phyloP scores from a whole-genome alignment of 1,139 yeast species.

The Taphrina flavorubra region DNA sequence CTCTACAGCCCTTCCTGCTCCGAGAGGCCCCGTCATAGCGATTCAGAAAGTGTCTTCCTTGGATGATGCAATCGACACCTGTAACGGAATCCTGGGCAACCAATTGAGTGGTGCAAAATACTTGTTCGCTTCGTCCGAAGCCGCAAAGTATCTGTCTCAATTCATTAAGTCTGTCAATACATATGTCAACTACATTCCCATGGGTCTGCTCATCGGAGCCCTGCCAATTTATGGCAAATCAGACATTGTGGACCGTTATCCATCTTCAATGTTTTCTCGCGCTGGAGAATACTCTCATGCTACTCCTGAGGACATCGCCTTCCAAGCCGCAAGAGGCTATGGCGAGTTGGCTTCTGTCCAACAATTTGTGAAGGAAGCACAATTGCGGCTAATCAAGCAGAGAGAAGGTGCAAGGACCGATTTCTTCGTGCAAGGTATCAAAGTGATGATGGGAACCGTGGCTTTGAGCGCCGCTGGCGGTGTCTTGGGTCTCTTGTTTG shows the following conservation, averaged over 20 bases:
- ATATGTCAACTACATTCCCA: slow-evolving; percentile 1
- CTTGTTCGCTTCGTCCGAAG: background rate
- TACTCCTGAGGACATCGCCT: background rate
- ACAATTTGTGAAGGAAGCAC: background rate
- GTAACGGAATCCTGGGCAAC: background rate
- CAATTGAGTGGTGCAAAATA: background rate
- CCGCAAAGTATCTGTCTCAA: slow-evolving; percentile 5
- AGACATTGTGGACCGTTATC: background rate
- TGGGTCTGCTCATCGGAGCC: background rate
- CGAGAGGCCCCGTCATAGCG: background rate
- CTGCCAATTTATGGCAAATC: background rate
- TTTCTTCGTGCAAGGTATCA: slow-evolving; percentile 10
- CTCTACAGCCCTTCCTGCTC: background rate
- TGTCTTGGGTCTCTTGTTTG: background rate
- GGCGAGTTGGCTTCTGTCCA: background rate
- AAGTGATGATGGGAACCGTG: slow-evolving; percentile 3
- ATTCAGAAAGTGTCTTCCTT: background rate
- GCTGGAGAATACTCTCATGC: background rate
- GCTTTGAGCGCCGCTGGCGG: background rate
- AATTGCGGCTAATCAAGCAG: background rate
- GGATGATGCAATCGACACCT: background rate
- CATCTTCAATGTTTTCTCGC: background rate
- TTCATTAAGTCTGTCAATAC: background rate
- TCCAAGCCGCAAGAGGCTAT: background rate
- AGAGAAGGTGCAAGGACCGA: slow-evolving; percentile 7